phyloP scores from a whole-genome alignment of 768 basidiomycete species.

The Artomyces pyxidatus region DNA sequence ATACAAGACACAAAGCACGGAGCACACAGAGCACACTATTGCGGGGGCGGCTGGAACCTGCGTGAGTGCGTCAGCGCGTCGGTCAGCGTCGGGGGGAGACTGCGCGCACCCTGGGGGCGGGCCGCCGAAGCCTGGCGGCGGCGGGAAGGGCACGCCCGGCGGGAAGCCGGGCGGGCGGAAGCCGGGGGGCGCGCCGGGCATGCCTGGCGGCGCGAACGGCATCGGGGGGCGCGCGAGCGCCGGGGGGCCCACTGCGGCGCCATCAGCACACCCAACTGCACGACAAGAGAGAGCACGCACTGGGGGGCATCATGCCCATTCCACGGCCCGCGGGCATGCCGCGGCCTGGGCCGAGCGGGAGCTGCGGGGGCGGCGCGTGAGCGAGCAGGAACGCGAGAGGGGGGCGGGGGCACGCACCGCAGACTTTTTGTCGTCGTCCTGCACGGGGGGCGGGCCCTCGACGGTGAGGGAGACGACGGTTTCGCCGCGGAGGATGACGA shows the following conservation, averaged over 20 bases:
- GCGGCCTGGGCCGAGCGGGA: constrained; percentile 84
- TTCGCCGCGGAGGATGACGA: constrained; percentile 95
- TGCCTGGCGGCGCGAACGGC: constrained; percentile 60
- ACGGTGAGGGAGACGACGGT: constrained; percentile 92
- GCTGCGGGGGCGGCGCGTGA: constrained; percentile 34
- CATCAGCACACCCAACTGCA: constrained; percentile 13
- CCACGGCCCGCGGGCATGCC: constrained; percentile 96
- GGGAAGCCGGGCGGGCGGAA: constrained; percentile 83
- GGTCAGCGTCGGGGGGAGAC: constrained; percentile 16
- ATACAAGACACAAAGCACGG: neutral
- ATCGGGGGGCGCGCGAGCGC: constrained; percentile 62
- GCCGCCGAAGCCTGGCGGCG: constrained; percentile 73
- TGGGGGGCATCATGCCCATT: constrained; percentile 90
- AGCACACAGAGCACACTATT: constrained; percentile 17
- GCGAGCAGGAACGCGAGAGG: neutral
- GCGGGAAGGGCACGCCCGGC: constrained; percentile 70
- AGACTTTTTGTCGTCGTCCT: constrained; percentile 85
- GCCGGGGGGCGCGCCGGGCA: constrained; percentile 82
- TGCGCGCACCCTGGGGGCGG: constrained; percentile 86
- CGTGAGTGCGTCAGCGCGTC: neutral
- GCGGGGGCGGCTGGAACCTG: constrained; percentile 44
- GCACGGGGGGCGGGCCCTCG: constrained; percentile 89
- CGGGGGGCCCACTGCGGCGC: constrained; percentile 46
- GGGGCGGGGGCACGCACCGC: constrained; percentile 37
- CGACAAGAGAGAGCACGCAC: constrained; percentile 42